Base-by-base conservation (phyloP, 352 stramenopile species). In the Globisporangium spinosum region DNA sequence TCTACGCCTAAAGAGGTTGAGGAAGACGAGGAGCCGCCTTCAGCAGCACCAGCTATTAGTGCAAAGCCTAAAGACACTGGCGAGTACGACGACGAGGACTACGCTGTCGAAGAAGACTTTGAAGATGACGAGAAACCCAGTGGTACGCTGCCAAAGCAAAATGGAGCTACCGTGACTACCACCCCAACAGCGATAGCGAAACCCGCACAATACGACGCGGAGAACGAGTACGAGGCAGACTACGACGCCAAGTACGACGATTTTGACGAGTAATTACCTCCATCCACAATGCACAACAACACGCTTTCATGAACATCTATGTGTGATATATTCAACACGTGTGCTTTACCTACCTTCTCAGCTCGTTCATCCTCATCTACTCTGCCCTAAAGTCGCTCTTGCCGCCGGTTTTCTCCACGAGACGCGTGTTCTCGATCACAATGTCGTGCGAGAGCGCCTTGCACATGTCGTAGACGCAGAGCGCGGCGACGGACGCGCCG, bases 401-500 rank as follows among this genome's bases (percentile, higher is more conserved):
- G 22, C 96, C 96, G 57, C 96, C 95, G 4, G 77, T 97, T 61
- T 98, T 99, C 58, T 76, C 64, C 17, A 98, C 69, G 5, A 99
- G 82, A 23, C 84, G 71, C 34, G 95, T 98, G 49, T 82, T 79
- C 62, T 93, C 80, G 65, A 99, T 98, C 27, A 97, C 78, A 32
- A 99, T 97, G n/a, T 60, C 49, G 43, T 63, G 95, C 69, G 91
- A 98, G 49, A 99, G 71, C 22, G 95, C 97, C 78, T 99, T 99
- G 74, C 95, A 96, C 97, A 99, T 99, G 82, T 99, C 97, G 79
- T 99, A 99, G 29, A 99, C 94, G 45, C 90, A 98, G 1, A 99
- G 79, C 54, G 97, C 97, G 3, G 97, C 97, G 22, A 98, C 77
- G 13, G 85, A 96, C 27, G 91, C 95, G 32, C 96, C 97, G 20